A percentile compares a stretch with the other conserved stretches of the same genome.
Conservation (phyloP, 106 monocot genomes). For the Alisma plantagoaquatica region DNA sequence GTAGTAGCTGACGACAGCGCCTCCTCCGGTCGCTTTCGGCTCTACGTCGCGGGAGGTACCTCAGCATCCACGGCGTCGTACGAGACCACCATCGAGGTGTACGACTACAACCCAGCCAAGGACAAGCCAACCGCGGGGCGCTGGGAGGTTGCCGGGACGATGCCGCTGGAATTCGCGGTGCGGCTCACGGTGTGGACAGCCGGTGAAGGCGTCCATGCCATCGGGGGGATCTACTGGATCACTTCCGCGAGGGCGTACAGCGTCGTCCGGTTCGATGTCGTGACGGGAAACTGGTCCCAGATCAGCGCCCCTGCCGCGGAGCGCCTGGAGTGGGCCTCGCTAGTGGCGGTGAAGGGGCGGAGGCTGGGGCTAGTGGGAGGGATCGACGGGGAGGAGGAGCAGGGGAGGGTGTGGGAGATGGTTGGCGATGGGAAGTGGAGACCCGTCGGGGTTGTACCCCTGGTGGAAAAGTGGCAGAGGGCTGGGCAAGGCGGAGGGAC, state of each 20-base stretch:
- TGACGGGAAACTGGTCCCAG: slow-evolving; percentile 24
- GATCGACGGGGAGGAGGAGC: slow-evolving; percentile 3
- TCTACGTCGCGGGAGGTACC: slow-evolving; percentile 40
- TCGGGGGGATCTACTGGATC: slow-evolving; percentile 36
- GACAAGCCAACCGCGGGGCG: slow-evolving; percentile 1
- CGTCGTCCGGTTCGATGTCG: slow-evolving; percentile 30
- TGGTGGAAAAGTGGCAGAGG: no score
- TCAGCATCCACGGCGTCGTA: slow-evolving; percentile 2
- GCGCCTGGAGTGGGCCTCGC: slow-evolving; percentile 37
- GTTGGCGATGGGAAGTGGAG: slow-evolving; percentile 13
- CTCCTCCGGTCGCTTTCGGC: slow-evolving; percentile 10
- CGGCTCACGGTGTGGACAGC: slow-evolving; percentile 55
- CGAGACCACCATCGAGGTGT: slow-evolving; percentile 36
- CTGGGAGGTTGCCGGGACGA: slow-evolving; percentile 26
- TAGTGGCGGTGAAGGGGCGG: slow-evolving; percentile 17
- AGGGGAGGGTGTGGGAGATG: slow-evolving; percentile 37
- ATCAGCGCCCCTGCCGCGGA: slow-evolving; percentile 44
- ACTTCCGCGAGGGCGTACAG: slow-evolving; percentile 57
- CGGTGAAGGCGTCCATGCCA: slow-evolving; percentile 29
- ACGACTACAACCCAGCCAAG: no score
- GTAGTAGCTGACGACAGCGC: slow-evolving; percentile 7
- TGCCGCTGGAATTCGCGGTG: slow-evolving; percentile 40
- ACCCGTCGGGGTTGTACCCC: slow-evolving; percentile 12
- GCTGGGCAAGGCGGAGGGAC: slow-evolving; percentile 9
- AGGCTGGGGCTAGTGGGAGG: slow-evolving; percentile 47